Percentiles rank a stretch among this genome's conserved stretches.
Evolutionary conservation across 352 stramenopile species (phyloP).

Genomic region (Pseudoperonospora humuli): DNA sequence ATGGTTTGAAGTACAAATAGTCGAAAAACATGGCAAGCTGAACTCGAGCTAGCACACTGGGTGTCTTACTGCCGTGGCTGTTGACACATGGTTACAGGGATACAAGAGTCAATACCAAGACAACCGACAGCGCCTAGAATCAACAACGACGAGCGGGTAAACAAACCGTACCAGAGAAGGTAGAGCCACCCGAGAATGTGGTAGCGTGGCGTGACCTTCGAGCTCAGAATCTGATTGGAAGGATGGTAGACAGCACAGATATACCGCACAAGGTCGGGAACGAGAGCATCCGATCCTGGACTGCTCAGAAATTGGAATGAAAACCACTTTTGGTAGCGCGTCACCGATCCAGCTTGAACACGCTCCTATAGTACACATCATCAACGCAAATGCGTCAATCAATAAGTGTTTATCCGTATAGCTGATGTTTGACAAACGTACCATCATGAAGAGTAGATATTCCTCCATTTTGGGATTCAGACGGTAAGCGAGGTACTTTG

Average conservation of each 20-base stretch:
- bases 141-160: not conserved
- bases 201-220: constrained; percentile 80
- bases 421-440: constrained; percentile 18
- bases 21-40: constrained; percentile 86
- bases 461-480: constrained; percentile 84
- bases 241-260: constrained; percentile 80
- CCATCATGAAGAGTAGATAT: constrained; percentile 83
- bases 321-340: constrained; percentile 85
- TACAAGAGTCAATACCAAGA: too few species aligned
- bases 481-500: constrained; percentile 71
- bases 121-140: too few species aligned
- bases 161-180: constrained; percentile 51
- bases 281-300: constrained; percentile 56
- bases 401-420: not conserved
- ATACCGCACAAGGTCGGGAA: constrained; percentile 77
- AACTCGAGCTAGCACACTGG: constrained; percentile 56
- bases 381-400: not conserved
- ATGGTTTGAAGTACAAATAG: constrained; percentile 77
- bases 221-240: constrained; percentile 71
- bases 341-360: constrained; percentile 65
- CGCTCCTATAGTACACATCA: constrained; percentile 34
- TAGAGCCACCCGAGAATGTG: constrained; percentile 85
- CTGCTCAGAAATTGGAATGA: constrained; percentile 69
- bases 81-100: too few species aligned
- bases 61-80: constrained; percentile 58